Conservation (phyloP, 306 rosid species). For the Vicia villosa region DNA sequence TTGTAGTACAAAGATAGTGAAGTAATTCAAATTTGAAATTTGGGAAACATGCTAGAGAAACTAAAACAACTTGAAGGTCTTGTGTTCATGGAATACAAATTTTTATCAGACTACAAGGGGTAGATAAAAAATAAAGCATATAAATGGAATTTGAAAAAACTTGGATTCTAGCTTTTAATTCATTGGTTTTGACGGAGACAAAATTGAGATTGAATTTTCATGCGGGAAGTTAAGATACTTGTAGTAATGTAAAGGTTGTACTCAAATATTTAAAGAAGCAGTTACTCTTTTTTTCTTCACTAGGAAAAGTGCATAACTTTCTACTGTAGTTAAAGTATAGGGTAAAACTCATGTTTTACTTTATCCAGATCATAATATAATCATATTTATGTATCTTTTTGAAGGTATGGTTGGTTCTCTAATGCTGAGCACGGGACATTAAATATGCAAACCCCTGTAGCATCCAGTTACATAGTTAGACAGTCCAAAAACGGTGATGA, state of each 20-base stretch:
- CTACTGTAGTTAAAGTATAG: slow-evolving; percentile 7
- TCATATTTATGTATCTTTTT: slow-evolving; percentile 39
- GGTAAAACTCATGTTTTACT: slow-evolving; percentile 16
- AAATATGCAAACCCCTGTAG: slow-evolving; percentile 46
- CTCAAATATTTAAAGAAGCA: slow-evolving; percentile 15
- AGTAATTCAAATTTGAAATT: slow-evolving; percentile 12
- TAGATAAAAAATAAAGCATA: slow-evolving; percentile 17
- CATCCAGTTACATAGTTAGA: slow-evolving; percentile 49
- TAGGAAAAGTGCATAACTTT: slow-evolving; percentile 14
- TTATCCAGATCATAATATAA: slow-evolving; percentile 25
- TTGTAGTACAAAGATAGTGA: not conserved
- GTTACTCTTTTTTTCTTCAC: not conserved
- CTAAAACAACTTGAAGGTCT: not conserved
- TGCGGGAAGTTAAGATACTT: slow-evolving; percentile 5
- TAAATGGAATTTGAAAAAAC: slow-evolving; percentile 9
- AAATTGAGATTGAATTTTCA: slow-evolving; percentile 22
- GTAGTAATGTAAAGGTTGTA: slow-evolving; percentile 9
- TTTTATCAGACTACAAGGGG: slow-evolving; percentile 11
- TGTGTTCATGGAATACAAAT: slow-evolving; percentile 12
- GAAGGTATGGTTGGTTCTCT: slow-evolving; percentile 97
- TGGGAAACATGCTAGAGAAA: not conserved
- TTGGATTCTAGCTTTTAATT: not conserved
- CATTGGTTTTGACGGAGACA: slow-evolving; percentile 2
- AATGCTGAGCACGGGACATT: slow-evolving; percentile 46
- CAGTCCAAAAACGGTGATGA: slow-evolving; percentile 48